Percentiles rank a stretch among this genome's conserved stretches.
phyloP scores from a whole-genome alignment of 2,329 filamentous ascomycete species.

The Nothophoma quercina region DNA sequence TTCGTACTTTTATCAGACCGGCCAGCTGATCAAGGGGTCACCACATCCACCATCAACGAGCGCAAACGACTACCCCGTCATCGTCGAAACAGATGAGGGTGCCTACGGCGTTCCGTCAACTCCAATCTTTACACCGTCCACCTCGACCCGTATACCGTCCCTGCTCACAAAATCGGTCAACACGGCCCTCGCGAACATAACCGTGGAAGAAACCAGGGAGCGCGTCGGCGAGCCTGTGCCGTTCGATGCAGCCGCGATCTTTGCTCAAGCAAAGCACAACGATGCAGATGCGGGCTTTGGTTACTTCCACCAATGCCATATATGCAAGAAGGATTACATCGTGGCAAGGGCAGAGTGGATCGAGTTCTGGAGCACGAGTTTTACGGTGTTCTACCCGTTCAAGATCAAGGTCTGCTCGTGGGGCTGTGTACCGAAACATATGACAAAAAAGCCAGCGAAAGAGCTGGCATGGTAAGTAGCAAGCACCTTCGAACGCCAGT shows the following conservation, averaged over 20 bases:
- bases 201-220: constrained; percentile 12
- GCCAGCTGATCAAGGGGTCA: constrained; percentile 23
- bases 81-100: constrained; percentile 30
- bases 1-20: constrained; percentile 33
- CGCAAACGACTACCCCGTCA: constrained; percentile 16
- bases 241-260: constrained; percentile 19
- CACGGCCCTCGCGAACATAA: constrained; percentile 19
- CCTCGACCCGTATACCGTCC: constrained; percentile 18
- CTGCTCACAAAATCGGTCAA: constrained; percentile 26
- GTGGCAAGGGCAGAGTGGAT: constrained; percentile 42
- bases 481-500: too few relatives aligned
- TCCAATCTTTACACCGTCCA: constrained; percentile 26
- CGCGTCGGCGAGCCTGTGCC: constrained; percentile 16
- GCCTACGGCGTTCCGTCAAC: constrained; percentile 25
- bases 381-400: constrained; percentile 26
- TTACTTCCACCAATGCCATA: constrained; percentile 34
- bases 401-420: constrained; percentile 42
- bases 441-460: constrained; percentile 22
- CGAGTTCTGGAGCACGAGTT: constrained; percentile 35
- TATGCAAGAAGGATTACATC: constrained; percentile 38
- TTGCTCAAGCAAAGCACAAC: constrained; percentile 25
- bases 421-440: constrained; percentile 38
- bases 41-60: constrained; percentile 12
- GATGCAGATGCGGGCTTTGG: constrained; percentile 23
- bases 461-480: constrained; percentile 6